Conservation (phyloP, 345 rosid genomes). For the Conringia planisiliqua region DNA sequence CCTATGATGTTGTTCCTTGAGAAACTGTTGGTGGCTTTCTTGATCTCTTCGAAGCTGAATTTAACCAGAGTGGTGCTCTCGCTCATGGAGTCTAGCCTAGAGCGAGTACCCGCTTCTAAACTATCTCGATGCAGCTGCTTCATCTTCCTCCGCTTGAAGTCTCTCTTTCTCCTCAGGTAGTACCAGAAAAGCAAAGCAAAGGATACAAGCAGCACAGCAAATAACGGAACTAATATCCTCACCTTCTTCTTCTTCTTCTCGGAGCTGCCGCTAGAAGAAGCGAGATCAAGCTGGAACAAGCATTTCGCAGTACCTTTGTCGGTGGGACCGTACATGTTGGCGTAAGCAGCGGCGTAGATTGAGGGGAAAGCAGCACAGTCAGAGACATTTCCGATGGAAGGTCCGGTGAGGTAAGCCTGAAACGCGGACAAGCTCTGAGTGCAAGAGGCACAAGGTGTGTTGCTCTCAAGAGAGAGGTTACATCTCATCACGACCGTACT, state of each 20-base stretch:
- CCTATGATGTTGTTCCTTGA: conserved; percentile 70
- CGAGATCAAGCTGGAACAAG: conserved; percentile 50
- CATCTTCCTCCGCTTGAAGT: conserved; percentile 30
- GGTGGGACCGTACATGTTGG: conserved; percentile 60
- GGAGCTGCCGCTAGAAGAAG: conserved; percentile 1
- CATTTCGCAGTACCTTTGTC: conserved; percentile 62
- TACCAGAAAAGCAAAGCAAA: conserved; percentile 44
- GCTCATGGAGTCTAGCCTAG: conserved; percentile 53
- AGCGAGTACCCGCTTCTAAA: conserved; percentile 36
- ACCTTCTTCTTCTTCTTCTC: conserved; percentile 28
- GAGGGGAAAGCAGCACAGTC: conserved; percentile 56
- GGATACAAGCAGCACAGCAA: conserved; percentile 28
- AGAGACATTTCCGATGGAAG: conserved; percentile 58
- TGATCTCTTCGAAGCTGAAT: conserved; percentile 71
- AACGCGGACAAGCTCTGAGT: conserved; percentile 47
- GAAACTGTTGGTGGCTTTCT: conserved; percentile 69
- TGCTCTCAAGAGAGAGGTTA: conserved; percentile 59
- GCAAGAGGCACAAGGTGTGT: conserved; percentile 79
- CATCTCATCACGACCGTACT: conserved; percentile 40
- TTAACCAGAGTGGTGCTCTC: conserved; percentile 66
- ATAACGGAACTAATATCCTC: conserved; percentile 33
- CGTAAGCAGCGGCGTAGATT: conserved; percentile 71
- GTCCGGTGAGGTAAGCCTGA: conserved; percentile 46
- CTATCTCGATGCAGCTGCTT: conserved; percentile 21
- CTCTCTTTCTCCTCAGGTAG: conserved; percentile 37